phyloP scores from a whole-genome alignment of 2,329 filamentous ascomycete genomes.

The Paramyrothecium roridum region DNA sequence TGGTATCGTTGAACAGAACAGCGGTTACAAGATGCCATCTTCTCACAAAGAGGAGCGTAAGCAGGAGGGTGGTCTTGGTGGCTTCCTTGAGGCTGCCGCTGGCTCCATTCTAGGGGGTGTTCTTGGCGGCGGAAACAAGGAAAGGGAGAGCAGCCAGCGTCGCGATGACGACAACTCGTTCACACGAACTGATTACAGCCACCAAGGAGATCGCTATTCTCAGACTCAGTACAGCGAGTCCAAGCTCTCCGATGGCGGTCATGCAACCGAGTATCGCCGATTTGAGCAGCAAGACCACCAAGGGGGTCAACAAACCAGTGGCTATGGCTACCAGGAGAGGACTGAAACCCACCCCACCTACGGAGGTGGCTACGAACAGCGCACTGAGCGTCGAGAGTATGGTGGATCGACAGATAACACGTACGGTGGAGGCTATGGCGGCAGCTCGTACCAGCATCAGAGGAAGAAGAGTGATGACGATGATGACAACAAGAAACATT shows the following conservation, averaged over 20 bases:
- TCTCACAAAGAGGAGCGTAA: constrained; percentile 35
- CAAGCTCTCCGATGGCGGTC: constrained; percentile 53
- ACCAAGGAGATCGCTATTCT: constrained; percentile 53
- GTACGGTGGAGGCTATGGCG: constrained; percentile 17
- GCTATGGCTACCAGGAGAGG: constrained; percentile 57
- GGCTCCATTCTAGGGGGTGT: constrained; percentile 60
- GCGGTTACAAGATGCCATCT: constrained; percentile 37
- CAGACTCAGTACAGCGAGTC: constrained; percentile 60
- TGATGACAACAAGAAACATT: constrained; percentile 6
- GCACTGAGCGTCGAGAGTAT: constrained; percentile 50
- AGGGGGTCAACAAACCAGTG: constrained; percentile 33
- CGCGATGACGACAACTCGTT: constrained; percentile 56
- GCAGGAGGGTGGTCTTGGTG: constrained; percentile 64
- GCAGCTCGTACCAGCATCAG: constrained; percentile 20
- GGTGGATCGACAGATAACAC: constrained; percentile 27
- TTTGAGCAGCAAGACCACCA: constrained; percentile 54
- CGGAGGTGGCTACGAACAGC: constrained; percentile 56
- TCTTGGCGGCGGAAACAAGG: constrained; percentile 52
- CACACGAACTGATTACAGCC: constrained; percentile 60
- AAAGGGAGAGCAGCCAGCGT: constrained; percentile 45
- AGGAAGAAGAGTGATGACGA: constrained; percentile 2
- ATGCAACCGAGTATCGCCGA: constrained; percentile 57
- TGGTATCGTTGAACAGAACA: constrained; percentile 41
- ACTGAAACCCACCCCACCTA: constrained; percentile 49
- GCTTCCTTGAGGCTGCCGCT: constrained; percentile 67